phyloP scores from a whole-genome alignment of 305 asterid genomes.

The Rubia peregrina region DNA sequence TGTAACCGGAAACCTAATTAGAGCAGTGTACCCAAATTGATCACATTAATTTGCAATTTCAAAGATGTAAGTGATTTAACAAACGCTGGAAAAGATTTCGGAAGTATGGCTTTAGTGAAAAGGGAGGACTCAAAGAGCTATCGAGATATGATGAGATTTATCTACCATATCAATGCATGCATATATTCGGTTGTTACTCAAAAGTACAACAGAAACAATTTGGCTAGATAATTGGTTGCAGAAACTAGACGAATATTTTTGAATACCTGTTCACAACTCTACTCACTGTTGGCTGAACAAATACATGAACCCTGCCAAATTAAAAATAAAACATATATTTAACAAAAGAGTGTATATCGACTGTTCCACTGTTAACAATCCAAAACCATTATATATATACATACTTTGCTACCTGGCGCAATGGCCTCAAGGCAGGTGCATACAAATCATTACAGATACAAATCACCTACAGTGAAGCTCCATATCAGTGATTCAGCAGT shows the following conservation, averaged over 20 bases:
- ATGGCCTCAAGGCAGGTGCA: conserved; percentile 84
- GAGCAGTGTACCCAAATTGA: not conserved
- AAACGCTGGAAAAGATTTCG: not conserved
- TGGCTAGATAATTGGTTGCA: not conserved
- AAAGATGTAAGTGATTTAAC: not conserved
- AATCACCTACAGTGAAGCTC: conserved; percentile 53
- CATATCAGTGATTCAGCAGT: conserved; percentile 22
- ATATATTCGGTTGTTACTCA: not conserved
- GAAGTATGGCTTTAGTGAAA: not conserved
- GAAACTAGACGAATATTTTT: not conserved
- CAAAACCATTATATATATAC: conserved; percentile 21
- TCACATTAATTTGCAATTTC: not conserved
- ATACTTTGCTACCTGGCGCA: conserved; percentile 98
- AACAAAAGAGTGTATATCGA: not conserved
- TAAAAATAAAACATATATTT: conserved; percentile 9
- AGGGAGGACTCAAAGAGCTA: not conserved
- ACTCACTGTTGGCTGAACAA: conserved; percentile 81
- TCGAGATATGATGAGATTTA: not conserved
- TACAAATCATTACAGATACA: conserved; percentile 95
- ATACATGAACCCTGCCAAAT: conserved; percentile 79
- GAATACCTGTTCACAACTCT: conserved; percentile 87
- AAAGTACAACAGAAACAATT: not conserved
- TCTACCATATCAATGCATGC: not conserved
- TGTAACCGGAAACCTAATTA: not conserved
- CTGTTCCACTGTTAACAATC: not conserved